Conservation (phyloP, 257 asterid species). For the Solanum virginianum region DNA sequence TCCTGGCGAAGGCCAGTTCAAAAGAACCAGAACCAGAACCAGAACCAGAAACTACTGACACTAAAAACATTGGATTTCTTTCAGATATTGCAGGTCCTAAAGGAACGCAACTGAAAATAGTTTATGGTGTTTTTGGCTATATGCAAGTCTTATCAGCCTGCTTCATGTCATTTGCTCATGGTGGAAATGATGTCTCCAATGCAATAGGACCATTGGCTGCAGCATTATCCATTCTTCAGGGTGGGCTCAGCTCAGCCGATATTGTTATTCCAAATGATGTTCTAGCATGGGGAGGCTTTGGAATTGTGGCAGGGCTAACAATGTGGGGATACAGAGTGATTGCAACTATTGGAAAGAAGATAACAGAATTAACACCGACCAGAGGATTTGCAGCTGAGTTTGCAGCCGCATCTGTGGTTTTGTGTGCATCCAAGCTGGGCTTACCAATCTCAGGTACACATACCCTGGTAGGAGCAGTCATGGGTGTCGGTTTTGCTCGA, state of each 20-base stretch:
- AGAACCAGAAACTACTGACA: constrained; percentile 18
- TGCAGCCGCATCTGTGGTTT: constrained; percentile 92
- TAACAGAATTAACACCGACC: constrained; percentile 83
- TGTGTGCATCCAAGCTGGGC: constrained; percentile 74
- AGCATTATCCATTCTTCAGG: constrained; percentile 73
- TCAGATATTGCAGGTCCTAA: constrained; percentile 91
- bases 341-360: constrained; percentile 86
- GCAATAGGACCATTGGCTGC: constrained; percentile 93
- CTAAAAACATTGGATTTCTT: constrained; percentile 43
- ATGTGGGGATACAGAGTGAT: constrained; percentile 92
- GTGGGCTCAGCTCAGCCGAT: constrained; percentile 45
- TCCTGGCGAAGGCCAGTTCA: constrained; percentile 42
- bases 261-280: constrained; percentile 73
- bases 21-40: constrained; percentile 20
- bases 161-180: constrained; percentile 97
- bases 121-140: constrained; percentile 86
- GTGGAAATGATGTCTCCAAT: constrained; percentile 95
- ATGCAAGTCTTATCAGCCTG: constrained; percentile 90
- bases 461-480: constrained; percentile 94
- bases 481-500: constrained; percentile 94
- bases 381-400: constrained; percentile 95
- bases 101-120: constrained; percentile 77
- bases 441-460: constrained; percentile 92
- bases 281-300: constrained; percentile 96
- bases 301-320: constrained; percentile 79